phyloP scores from a whole-genome alignment of 148 eudicot species.

The Diospyros kaki region DNA sequence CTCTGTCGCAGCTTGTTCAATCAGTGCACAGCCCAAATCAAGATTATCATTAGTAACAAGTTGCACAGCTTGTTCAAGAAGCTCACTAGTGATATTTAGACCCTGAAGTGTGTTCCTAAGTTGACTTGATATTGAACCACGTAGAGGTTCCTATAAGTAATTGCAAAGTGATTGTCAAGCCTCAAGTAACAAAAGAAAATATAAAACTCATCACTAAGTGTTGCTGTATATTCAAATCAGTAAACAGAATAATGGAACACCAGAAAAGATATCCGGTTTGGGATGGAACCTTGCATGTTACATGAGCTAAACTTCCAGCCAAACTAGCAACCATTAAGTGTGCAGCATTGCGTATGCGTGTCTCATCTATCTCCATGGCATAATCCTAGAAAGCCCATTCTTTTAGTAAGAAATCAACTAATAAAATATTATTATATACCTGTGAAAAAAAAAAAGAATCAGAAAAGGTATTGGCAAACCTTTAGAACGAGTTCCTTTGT shows the following conservation, averaged over 20 bases:
- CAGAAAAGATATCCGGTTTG: not conserved
- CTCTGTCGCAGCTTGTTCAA: constrained; percentile 6
- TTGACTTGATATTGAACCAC: constrained; percentile 9
- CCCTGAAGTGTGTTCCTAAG: constrained; percentile 14
- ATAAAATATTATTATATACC: not conserved
- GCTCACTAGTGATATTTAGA: constrained; percentile 1
- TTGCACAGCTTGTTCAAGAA: constrained; percentile 13
- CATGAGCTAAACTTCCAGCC: constrained; percentile 12
- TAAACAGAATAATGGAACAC: not conserved
- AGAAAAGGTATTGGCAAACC: not conserved
- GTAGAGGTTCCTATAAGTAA: constrained; percentile 10
- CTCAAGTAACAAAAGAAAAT: not conserved
- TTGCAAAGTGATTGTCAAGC: not conserved
- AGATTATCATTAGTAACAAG: constrained; percentile 7
- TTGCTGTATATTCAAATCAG: not conserved
- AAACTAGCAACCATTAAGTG: constrained; percentile 17
- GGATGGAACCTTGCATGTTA: constrained; percentile 11
- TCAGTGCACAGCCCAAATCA: constrained; percentile 8
- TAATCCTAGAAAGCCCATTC: constrained; percentile 3
- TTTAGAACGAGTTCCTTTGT: constrained; percentile 16
- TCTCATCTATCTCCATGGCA: constrained; percentile 13
- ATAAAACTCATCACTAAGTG: not conserved
- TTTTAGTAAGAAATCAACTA: not conserved
- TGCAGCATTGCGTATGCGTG: constrained; percentile 11
- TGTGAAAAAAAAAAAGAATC: not conserved